A percentile compares a stretch with the other conserved stretches of the same genome.
phyloP scores from a whole-genome alignment of 805 yeast genomes.

The Starmera dryadoides region DNA sequence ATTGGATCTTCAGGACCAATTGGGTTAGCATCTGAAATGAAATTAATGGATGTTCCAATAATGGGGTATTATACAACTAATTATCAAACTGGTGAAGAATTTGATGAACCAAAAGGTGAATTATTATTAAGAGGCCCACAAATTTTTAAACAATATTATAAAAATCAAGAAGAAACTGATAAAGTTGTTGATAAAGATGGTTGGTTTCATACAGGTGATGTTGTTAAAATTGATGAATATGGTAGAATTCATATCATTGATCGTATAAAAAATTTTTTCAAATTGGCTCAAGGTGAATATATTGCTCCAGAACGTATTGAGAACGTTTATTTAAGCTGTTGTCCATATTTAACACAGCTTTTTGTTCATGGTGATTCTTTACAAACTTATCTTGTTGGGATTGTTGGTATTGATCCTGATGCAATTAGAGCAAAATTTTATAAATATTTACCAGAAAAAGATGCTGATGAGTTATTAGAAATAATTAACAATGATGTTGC shows the following conservation, averaged over 20 bases:
- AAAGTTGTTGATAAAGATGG: conserved; percentile 38
- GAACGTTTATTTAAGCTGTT: conserved; percentile 39
- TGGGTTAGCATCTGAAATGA: conserved; percentile 45
- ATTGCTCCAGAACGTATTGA: conserved; percentile 63
- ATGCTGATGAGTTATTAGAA: neutral
- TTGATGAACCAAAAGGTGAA: conserved; percentile 35
- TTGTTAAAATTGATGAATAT: conserved; percentile 28
- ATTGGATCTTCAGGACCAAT: conserved; percentile 39
- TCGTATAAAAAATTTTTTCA: conserved; percentile 63
- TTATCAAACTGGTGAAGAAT: conserved; percentile 33
- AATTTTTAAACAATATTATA: conserved; percentile 42
- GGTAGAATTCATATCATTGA: conserved; percentile 42
- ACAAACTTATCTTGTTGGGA: conserved; percentile 44
- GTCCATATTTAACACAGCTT: conserved; percentile 36
- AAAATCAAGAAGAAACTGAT: conserved; percentile 40
- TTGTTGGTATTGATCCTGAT: conserved; percentile 46
- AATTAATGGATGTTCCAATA: conserved; percentile 45
- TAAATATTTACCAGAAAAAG: conserved; percentile 5
- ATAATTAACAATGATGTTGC: conserved; percentile 9
- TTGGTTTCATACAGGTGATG: conserved; percentile 58
- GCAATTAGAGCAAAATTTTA: conserved; percentile 6
- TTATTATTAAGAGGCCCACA: conserved; percentile 51
- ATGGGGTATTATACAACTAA: conserved; percentile 35
- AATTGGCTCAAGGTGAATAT: conserved; percentile 49
- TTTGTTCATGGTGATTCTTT: conserved; percentile 51